Conservation (phyloP, 202 grass and related monocot species). For the Bolboschoenoplectus hybrid region DNA sequence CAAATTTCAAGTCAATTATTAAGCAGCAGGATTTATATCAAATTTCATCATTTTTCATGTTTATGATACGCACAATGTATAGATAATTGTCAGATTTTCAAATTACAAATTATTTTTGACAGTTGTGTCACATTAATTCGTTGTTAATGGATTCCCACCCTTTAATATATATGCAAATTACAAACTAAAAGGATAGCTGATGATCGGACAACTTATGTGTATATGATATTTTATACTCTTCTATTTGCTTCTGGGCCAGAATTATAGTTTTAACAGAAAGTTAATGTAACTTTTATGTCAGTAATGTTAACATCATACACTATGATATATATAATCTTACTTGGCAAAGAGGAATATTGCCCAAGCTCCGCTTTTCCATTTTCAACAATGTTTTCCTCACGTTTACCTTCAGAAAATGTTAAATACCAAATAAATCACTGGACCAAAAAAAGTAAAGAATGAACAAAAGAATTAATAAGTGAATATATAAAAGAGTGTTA, state of each 20-base stretch:
- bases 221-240: slow-evolving; percentile 10
- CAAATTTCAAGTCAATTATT: background rate
- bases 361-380: slow-evolving; percentile 45
- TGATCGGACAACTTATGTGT: background rate
- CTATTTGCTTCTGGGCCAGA: background rate
- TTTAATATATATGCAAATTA: slow-evolving; percentile 14
- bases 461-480: background rate
- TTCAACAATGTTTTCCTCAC: slow-evolving; percentile 50
- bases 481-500: slow-evolving; percentile 23
- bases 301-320: background rate
- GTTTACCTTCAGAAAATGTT: slow-evolving; percentile 47
- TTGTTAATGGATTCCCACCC: background rate
- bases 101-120: background rate
- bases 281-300: background rate
- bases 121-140: background rate
- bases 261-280: background rate
- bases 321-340: slow-evolving; percentile 52
- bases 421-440: slow-evolving; percentile 37
- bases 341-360: slow-evolving; percentile 52
- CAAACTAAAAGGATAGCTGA: background rate
- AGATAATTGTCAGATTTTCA: background rate
- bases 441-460: slow-evolving; percentile 38
- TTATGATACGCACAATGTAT: background rate
- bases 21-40: background rate
- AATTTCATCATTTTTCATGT: background rate